These are phyloP conservation scores for Camelina neglecta DNA, from an alignment of 345 rosid species.

Conservation along the genomic window DNA sequence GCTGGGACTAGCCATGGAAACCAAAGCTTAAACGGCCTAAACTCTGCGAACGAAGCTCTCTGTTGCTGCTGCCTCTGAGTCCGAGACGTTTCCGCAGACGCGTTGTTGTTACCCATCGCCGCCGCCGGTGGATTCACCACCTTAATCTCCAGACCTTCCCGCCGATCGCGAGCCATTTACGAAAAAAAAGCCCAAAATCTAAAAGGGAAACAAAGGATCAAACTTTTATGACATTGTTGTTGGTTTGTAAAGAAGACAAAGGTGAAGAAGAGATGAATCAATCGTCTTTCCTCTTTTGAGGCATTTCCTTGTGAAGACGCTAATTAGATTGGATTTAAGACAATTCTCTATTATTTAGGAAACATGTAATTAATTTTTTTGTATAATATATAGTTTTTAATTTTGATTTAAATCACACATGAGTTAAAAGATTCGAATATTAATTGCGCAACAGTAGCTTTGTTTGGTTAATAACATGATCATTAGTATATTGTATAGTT, in stretches of 20 bases:
- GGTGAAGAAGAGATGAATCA: constrained; percentile 35
- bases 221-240: constrained; percentile 41
- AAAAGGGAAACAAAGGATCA: constrained; percentile 30
- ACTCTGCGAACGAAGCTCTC: constrained; percentile 40
- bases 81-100: constrained; percentile 16
- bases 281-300: constrained; percentile 41
- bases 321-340: constrained; percentile 31
- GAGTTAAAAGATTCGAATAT: constrained; percentile 37
- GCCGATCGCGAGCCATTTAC: constrained; percentile 47
- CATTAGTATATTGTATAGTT: background rate
- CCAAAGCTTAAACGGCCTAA: constrained; percentile 67
- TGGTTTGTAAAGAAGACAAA: background rate
- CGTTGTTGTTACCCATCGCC: constrained; percentile 19
- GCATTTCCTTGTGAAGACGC: constrained; percentile 45
- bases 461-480: constrained; percentile 25
- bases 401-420: constrained; percentile 16
- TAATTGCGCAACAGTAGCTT: constrained; percentile 31
- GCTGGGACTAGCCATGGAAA: constrained; percentile 81
- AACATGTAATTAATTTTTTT: background rate
- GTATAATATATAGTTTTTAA: background rate
- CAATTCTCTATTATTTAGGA: background rate
- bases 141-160: constrained; percentile 54
- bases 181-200: background rate
- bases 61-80: background rate
- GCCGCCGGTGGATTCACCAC: constrained; percentile 49